These are phyloP conservation scores for Asterophora lycoperdoides DNA, from an alignment of 768 basidiomycete species.

Conservation along the genomic window DNA sequence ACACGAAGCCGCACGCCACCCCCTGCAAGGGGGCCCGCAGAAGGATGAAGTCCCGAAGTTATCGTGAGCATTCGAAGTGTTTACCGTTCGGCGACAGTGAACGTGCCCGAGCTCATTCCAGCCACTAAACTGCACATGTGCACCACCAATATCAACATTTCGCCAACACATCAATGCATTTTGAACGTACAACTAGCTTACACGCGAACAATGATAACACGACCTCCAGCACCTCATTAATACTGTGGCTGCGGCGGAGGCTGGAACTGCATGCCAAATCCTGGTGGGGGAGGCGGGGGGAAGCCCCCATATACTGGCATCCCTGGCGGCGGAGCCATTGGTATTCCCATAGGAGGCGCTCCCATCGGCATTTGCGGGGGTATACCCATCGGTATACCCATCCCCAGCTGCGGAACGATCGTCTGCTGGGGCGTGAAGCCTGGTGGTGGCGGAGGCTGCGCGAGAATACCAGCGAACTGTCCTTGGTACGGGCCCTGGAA, in stretches of 20 bases:
- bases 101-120: no score
- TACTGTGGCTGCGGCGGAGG: conserved; percentile 42
- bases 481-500: conserved; percentile 80
- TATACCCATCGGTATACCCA: conserved; percentile 20
- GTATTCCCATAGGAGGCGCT: conserved; percentile 29
- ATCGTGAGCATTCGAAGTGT: no score
- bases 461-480: conserved; percentile 89
- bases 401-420: conserved; percentile 49
- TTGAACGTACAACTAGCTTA: conserved; percentile 14
- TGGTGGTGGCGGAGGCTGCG: conserved; percentile 76
- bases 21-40: no score
- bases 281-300: conserved; percentile 63
- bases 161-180: not conserved
- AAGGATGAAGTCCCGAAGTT: no score
- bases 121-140: no score
- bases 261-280: conserved; percentile 48
- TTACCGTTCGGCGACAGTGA: no score
- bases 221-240: conserved; percentile 11
- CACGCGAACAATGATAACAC: conserved; percentile 6
- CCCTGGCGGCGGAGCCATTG: conserved; percentile 19
- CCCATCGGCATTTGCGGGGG: conserved; percentile 24
- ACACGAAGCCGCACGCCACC: no score
- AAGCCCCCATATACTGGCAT: conserved; percentile 51
- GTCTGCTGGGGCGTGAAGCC: conserved; percentile 76
- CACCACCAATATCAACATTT: no score